These are phyloP conservation scores for Arthonia radiata DNA, from an alignment of 495 filamentous ascomycete genomes.

Conservation along the genomic window DNA sequence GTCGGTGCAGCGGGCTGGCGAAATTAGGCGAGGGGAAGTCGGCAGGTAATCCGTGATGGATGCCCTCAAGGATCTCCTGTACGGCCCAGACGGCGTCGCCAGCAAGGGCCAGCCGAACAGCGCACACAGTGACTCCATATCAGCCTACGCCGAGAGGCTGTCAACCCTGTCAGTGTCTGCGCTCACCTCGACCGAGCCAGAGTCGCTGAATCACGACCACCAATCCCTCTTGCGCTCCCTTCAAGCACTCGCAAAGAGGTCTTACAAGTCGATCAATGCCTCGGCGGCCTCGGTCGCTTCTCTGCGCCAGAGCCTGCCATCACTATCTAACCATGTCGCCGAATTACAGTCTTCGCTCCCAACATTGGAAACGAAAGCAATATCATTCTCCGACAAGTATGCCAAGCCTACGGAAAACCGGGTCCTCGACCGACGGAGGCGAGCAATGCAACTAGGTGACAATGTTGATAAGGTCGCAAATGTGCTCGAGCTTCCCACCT, in stretches of 20 bases:
- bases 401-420: slow-evolving; percentile 48
- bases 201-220: slow-evolving; percentile 52
- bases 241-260: slow-evolving; percentile 72
- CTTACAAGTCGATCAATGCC: slow-evolving; percentile 65
- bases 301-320: slow-evolving; percentile 38
- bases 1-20: too few species aligned
- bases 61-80: too few species aligned
- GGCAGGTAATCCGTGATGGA: too few species aligned
- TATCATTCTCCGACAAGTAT: slow-evolving; percentile 64
- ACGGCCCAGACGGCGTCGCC: too few species aligned
- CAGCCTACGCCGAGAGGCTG: too few species aligned
- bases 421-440: slow-evolving; percentile 48
- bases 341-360: slow-evolving; percentile 50
- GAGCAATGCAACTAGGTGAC: slow-evolving; percentile 59
- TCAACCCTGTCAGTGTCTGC: slow-evolving; percentile 17
- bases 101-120: too few species aligned
- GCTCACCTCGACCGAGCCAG: slow-evolving; percentile 48
- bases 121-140: too few species aligned
- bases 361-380: slow-evolving; percentile 50
- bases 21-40: too few species aligned
- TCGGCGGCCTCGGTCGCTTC: slow-evolving; percentile 55
- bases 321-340: slow-evolving; percentile 35
- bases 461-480: slow-evolving; percentile 81
- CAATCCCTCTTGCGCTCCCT: slow-evolving; percentile 69
- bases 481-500: slow-evolving; percentile 70